These are phyloP conservation scores for Botrytis pseudocinerea DNA, from an alignment of 2,329 filamentous ascomycete genomes.

Conservation along the genomic window DNA sequence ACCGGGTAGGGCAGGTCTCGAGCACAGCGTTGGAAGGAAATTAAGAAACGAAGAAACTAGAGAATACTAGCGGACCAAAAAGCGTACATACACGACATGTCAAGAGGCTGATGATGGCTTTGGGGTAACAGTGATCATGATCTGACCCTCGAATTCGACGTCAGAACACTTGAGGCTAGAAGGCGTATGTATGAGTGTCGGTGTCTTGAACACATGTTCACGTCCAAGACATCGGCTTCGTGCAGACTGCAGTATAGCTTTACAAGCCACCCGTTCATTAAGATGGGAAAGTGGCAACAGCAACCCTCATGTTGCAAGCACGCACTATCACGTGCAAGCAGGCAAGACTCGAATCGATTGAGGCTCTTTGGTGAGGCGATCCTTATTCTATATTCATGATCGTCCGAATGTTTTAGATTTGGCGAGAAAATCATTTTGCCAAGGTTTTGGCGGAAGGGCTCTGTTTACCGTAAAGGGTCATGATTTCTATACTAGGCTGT, in stretches of 20 bases:
- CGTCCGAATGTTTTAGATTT: not conserved
- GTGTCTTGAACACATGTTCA: not conserved
- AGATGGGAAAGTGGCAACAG: slow-evolving; percentile 2
- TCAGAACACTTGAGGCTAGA: not conserved
- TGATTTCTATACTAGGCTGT: not conserved
- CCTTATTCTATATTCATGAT: not conserved
- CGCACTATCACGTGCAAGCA: slow-evolving; percentile 9
- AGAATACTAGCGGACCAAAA: not conserved
- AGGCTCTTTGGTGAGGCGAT: slow-evolving; percentile 7
- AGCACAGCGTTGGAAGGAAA: slow-evolving; percentile 10
- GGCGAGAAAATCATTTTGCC: not conserved
- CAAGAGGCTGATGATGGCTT: not conserved
- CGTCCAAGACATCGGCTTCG: slow-evolving; percentile 8
- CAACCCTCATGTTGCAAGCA: not conserved
- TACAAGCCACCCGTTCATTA: not conserved
- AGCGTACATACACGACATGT: not conserved
- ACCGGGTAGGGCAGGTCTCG: not conserved
- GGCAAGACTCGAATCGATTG: not conserved
- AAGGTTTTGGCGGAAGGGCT: not conserved
- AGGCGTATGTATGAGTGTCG: not conserved
- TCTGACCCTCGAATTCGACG: not conserved
- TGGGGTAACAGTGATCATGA: not conserved
- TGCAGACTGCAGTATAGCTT: not conserved
- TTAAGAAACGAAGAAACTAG: slow-evolving; percentile 3
- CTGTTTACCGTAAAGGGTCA: not conserved